Evolutionary conservation across 169 alveolate genomes (phyloP).

Genomic region (Eimeria necatrix): DNA sequence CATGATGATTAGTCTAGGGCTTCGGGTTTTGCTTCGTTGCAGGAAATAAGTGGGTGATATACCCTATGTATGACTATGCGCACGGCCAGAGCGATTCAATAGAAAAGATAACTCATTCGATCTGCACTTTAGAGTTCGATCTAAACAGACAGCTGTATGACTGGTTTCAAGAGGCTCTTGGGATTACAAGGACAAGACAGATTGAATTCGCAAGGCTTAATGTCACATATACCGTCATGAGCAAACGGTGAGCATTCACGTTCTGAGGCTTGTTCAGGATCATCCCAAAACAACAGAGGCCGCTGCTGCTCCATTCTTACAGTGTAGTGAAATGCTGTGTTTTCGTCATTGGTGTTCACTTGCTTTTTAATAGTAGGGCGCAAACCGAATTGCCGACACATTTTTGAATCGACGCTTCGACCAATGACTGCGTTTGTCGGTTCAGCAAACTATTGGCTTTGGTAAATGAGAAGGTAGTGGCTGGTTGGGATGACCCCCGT

Average conservation of each 20-base stretch:
- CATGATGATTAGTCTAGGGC: background rate
- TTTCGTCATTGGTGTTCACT: no score
- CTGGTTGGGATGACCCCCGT: constrained; percentile 99
- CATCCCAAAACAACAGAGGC: no score
- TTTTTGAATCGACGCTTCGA: no score
- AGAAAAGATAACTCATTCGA: constrained; percentile 98
- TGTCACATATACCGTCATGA: constrained; percentile 96
- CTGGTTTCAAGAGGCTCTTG: constrained; percentile 94
- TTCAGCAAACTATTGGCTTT: constrained; percentile 92
- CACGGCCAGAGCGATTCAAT: constrained; percentile 99
- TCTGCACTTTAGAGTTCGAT: constrained; percentile 99
- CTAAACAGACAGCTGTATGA: constrained; percentile 98
- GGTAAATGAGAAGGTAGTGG: constrained; percentile 93
- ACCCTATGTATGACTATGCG: constrained; percentile 99
- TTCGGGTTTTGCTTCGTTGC: background rate
- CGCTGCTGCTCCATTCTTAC: no score
- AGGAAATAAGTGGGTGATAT: constrained; percentile 97
- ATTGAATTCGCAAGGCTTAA: constrained; percentile 99
- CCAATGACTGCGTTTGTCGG: no score
- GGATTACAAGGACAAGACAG: constrained; percentile 86
- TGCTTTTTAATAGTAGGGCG: no score
- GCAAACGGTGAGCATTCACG: constrained; percentile 91
- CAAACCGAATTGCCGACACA: no score
- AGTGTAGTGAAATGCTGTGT: no score
- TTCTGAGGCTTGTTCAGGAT: no score